phyloP scores from a whole-genome alignment of 352 stramenopile species.

The Globisporangium viniferum region DNA sequence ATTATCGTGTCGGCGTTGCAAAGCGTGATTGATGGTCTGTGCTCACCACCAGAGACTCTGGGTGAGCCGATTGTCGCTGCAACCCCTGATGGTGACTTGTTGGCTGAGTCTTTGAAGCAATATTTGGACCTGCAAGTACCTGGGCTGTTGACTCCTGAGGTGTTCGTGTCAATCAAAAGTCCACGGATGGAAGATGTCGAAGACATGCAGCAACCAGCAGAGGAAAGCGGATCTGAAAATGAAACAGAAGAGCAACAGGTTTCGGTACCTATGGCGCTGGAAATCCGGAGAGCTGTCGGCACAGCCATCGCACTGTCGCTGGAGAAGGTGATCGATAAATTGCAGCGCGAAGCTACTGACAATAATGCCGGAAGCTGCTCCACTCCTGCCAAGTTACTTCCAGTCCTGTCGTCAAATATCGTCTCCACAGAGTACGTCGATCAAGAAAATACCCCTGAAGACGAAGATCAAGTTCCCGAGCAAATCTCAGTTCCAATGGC shows the following conservation, averaged over 20 bases:
- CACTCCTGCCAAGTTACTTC: neutral
- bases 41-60: slow-evolving; percentile 9
- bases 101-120: neutral
- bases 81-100: neutral
- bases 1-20: slow-evolving; percentile 28
- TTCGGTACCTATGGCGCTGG: slow-evolving; percentile 23
- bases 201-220: neutral
- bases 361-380: neutral
- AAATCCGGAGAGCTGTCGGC: slow-evolving; percentile 24
- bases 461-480: neutral
- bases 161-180: neutral
- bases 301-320: slow-evolving; percentile 20
- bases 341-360: neutral
- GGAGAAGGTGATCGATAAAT: slow-evolving; percentile 22
- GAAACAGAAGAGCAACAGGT: slow-evolving; percentile 1
- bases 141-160: neutral
- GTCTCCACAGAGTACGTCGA: neutral
- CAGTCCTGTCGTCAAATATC: neutral
- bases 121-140: neutral
- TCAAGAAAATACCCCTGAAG: neutral
- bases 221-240: neutral
- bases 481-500: slow-evolving; percentile 24
- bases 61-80: slow-evolving; percentile 17
- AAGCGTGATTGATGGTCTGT: slow-evolving; percentile 21
- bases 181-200: neutral